These are phyloP conservation scores for Scutellaria baicalensis DNA, from an alignment of 257 asterid species.

Conservation along the genomic window DNA sequence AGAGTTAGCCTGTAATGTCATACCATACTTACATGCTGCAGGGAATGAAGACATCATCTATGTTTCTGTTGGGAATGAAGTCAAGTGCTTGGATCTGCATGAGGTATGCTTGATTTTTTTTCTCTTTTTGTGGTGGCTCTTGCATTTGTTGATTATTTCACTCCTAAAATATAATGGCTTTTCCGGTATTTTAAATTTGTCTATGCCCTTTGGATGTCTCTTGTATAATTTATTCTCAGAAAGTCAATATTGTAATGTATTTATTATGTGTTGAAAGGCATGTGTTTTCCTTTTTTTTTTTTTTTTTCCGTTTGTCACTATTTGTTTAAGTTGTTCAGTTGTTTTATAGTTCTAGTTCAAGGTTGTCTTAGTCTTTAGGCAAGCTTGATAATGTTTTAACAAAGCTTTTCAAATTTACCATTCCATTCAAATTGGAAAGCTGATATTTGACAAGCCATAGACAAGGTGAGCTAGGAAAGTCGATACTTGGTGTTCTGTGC, in stretches of 20 bases:
- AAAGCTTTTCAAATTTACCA: no score
- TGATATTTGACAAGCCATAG: no score
- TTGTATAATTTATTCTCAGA: not conserved
- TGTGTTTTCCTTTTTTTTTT: no score
- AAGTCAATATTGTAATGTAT: not conserved
- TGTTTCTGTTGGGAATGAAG: conserved; percentile 62
- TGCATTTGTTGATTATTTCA: not conserved
- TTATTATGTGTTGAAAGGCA: not conserved
- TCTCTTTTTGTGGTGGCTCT: not conserved
- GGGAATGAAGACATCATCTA: conserved; percentile 79
- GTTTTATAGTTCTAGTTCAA: not conserved
- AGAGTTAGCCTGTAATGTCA: not conserved
- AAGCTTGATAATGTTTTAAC: not conserved
- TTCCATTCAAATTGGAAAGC: no score
- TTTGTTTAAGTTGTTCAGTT: not conserved
- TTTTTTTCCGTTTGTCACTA: no score
- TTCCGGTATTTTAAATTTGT: not conserved
- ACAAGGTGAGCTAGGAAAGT: no score
- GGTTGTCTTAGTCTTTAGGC: not conserved
- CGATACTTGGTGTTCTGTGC: not conserved
- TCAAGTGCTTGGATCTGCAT: conserved; percentile 65
- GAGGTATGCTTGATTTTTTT: conserved; percentile 39
- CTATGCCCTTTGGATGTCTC: not conserved
- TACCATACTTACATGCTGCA: conserved; percentile 27
- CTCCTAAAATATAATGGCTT: not conserved